phyloP scores from a whole-genome alignment of 208 protist species.

The Trypanosomatidae sp. region DNA sequence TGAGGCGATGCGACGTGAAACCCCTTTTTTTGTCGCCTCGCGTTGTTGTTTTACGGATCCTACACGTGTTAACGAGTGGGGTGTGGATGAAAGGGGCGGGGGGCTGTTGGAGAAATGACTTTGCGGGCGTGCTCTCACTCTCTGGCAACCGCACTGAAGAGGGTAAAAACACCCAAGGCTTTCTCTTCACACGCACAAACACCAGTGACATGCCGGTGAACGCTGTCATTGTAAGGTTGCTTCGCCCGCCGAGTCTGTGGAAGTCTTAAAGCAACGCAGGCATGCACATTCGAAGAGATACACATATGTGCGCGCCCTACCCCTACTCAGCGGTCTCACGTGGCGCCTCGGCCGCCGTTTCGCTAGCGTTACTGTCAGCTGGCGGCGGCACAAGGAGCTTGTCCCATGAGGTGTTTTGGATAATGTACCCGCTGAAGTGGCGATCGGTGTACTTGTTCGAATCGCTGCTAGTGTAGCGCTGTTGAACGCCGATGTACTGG shows the following conservation, averaged over 20 bases:
- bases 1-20: not conserved
- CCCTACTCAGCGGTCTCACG: not conserved
- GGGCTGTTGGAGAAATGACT: not conserved
- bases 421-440: conserved; percentile 87
- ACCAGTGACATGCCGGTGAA: not conserved
- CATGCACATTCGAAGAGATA: not conserved
- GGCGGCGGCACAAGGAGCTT: conserved; percentile 40
- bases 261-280: not conserved
- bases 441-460: conserved; percentile 68
- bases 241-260: not conserved
- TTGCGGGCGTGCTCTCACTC: not conserved
- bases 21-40: not conserved
- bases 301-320: not conserved
- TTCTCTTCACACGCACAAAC: not conserved
- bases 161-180: not conserved
- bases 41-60: not conserved
- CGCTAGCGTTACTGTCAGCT: not conserved
- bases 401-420: conserved; percentile 69
- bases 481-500: conserved; percentile 93
- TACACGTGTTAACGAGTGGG: not conserved
- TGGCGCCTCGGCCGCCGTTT: not conserved
- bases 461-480: conserved; percentile 61
- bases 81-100: not conserved
- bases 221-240: not conserved
- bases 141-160: not conserved